Evolutionary conservation across 805 yeast species (phyloP), one percentile per base, ranked within the genome.

Genomic region (Kodamaea kaohsiungensis): DNA sequence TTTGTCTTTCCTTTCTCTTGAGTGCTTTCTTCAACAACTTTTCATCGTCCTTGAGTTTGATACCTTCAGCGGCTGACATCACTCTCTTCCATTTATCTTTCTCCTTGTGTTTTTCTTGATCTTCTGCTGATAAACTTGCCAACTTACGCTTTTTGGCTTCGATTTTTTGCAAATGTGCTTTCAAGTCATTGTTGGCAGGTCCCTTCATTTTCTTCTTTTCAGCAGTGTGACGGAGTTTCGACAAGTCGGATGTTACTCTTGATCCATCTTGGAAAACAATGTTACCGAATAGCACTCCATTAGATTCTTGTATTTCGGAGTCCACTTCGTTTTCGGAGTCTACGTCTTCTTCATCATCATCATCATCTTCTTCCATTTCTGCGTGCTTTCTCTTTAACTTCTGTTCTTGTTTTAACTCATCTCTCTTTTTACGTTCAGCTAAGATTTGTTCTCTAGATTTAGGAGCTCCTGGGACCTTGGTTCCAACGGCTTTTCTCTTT

Each of bases 401-500:
- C 60, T 81, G 66, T 76, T 81, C 63, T 59, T 71, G 67, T 66
- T 76, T 81, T 54, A 69, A 61, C 53, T 78, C 82, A 51, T 75
- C 79, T 56, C 77, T 78, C 49, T 65, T 66, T 58, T 77, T 76
- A 56, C 96, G 82, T 60, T 85, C 88, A 38, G 80, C 85, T 52
- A 89, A 72, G 49, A 89, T 85, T 43, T 87, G 92, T 60, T 91
- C 96, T 70, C 98, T 80, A 9, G 93, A 89, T 55, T 85, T 80
- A 13, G 92, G 91, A 0, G 97, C 95, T 19, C 97, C 97, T 3
- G 80, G 76, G 3, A 79, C 84, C 46, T 84, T 86, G 0, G 92
- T 75, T 1, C 98, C 98, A 0, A 96, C 95, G 1, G 98, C 99
- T 64, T 88, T 92, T 67, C 99, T 85, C 70, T 83, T 88, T 53